Evolutionary conservation across 2,329 filamentous ascomycete genomes (phyloP).

Genomic region (Hypoxylon sp.): DNA sequence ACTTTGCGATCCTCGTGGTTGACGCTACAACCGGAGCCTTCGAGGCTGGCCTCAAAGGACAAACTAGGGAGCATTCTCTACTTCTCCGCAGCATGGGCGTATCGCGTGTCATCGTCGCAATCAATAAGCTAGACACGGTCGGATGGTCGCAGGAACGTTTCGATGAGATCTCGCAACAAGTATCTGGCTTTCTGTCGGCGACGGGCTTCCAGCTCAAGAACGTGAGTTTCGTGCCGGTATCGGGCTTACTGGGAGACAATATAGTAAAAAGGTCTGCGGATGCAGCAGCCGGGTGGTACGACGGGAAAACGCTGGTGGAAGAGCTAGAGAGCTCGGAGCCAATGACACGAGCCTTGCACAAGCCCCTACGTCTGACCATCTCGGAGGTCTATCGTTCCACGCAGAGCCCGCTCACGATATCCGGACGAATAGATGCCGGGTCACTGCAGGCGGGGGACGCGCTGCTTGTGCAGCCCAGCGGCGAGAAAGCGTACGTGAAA

Average conservation of each 20-base stretch:
- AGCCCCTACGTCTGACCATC: constrained; percentile 85
- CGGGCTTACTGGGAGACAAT: constrained; percentile 88
- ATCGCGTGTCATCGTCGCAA: constrained; percentile 83
- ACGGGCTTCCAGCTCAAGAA: constrained; percentile 85
- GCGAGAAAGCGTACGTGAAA: constrained; percentile 82
- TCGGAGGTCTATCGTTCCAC: constrained; percentile 85
- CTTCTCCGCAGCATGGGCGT: constrained; percentile 91
- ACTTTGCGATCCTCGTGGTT: constrained; percentile 93
- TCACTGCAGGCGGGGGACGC: constrained; percentile 84
- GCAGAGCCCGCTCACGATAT: constrained; percentile 83
- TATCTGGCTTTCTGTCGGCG: constrained; percentile 80
- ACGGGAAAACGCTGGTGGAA: constrained; percentile 78
- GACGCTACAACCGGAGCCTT: constrained; percentile 91
- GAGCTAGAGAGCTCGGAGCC: constrained; percentile 86
- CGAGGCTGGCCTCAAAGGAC: constrained; percentile 90
- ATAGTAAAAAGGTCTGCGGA: constrained; percentile 68
- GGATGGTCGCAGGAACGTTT: constrained; percentile 85
- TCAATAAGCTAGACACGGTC: constrained; percentile 94
- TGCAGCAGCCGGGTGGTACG: constrained; percentile 77
- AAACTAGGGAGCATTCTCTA: constrained; percentile 92
- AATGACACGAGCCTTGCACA: constrained; percentile 72
- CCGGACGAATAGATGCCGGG: constrained; percentile 85
- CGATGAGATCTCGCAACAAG: constrained; percentile 82
- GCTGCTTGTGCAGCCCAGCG: constrained; percentile 80
- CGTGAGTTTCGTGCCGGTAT: constrained; percentile 87